Conservation (phyloP, 495 filamentous ascomycete species). For the Aspergillus kassunensis region DNA sequence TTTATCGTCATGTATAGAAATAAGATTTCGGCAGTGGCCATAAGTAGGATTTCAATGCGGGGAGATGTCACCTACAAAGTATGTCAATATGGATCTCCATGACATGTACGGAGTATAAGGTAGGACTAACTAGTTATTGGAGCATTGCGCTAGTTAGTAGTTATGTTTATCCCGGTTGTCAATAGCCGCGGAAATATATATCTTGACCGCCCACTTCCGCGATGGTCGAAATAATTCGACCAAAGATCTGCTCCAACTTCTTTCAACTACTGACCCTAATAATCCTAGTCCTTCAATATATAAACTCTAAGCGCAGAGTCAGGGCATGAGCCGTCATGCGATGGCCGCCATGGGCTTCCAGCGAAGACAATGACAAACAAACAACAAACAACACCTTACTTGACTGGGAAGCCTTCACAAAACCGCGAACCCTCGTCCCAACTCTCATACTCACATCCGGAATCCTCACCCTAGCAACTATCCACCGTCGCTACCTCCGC, state of each 20-base stretch:
- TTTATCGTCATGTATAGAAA: slow-evolving; percentile 18
- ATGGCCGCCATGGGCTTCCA: slow-evolving; percentile 51
- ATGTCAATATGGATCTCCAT: too few species aligned
- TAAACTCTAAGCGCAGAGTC: neutral
- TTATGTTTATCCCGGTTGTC: too few species aligned
- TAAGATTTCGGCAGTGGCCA: too few species aligned
- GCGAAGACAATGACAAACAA: slow-evolving; percentile 31
- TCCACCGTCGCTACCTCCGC: slow-evolving; percentile 63
- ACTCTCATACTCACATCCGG: slow-evolving; percentile 60
- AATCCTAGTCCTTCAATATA: too few species aligned
- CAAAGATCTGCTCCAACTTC: neutral
- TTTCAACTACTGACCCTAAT: too few species aligned
- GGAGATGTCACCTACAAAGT: too few species aligned
- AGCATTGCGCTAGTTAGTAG: too few species aligned
- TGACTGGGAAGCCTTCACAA: slow-evolving; percentile 65
- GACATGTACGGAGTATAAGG: too few species aligned
- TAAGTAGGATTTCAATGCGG: too few species aligned
- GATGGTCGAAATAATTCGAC: neutral
- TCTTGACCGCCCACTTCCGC: slow-evolving; percentile 1
- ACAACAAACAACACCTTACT: slow-evolving; percentile 19
- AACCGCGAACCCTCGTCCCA: slow-evolving; percentile 58
- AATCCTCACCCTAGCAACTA: slow-evolving; percentile 60
- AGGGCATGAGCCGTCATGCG: slow-evolving; percentile 43
- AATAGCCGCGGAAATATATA: slow-evolving; percentile 16
- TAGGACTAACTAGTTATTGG: too few species aligned